phyloP scores from a whole-genome alignment of 2,329 filamentous ascomycete species.

The Fonsecaea multimorphosa region DNA sequence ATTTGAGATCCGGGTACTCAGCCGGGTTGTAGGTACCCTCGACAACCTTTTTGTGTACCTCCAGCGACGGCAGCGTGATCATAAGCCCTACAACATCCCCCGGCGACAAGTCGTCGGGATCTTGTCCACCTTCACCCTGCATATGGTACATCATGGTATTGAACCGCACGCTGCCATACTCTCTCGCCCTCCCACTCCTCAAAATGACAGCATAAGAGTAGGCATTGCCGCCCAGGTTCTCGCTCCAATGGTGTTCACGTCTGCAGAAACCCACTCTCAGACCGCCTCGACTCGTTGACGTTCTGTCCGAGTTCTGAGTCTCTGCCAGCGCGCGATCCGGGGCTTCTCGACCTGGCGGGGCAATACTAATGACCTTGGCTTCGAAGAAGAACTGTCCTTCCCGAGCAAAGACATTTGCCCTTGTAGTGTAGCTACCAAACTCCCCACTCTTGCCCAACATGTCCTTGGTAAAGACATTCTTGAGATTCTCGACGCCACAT shows the following conservation, averaged over 20 bases:
- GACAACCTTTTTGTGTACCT: slow-evolving; percentile 85
- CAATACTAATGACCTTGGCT: slow-evolving; percentile 73
- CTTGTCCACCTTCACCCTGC: slow-evolving; percentile 85
- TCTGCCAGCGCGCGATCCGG: slow-evolving; percentile 38
- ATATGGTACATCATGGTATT: slow-evolving; percentile 97
- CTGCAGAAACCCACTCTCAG: slow-evolving; percentile 57
- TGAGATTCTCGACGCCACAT: slow-evolving; percentile 68
- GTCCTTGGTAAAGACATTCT: slow-evolving; percentile 76
- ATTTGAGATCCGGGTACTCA: slow-evolving; percentile 56
- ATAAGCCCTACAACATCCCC: slow-evolving; percentile 95
- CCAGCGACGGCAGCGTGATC: slow-evolving; percentile 84
- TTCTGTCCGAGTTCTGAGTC: slow-evolving; percentile 35
- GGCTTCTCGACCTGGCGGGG: slow-evolving; percentile 64
- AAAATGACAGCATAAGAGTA: slow-evolving; percentile 40
- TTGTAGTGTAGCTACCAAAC: slow-evolving; percentile 76
- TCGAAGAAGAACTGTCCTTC: slow-evolving; percentile 95
- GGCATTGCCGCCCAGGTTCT: slow-evolving; percentile 38
- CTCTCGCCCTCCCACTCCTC: slow-evolving; percentile 45
- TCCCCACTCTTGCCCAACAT: slow-evolving; percentile 83
- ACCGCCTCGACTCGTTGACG: slow-evolving; percentile 47
- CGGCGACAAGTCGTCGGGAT: slow-evolving; percentile 78
- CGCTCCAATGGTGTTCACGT: slow-evolving; percentile 46
- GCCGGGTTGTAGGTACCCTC: slow-evolving; percentile 86
- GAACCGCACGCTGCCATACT: slow-evolving; percentile 71
- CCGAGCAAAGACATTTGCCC: slow-evolving; percentile 86